Evolutionary conservation across 805 yeast species (phyloP).

Genomic region (Candida fluviatilis): DNA sequence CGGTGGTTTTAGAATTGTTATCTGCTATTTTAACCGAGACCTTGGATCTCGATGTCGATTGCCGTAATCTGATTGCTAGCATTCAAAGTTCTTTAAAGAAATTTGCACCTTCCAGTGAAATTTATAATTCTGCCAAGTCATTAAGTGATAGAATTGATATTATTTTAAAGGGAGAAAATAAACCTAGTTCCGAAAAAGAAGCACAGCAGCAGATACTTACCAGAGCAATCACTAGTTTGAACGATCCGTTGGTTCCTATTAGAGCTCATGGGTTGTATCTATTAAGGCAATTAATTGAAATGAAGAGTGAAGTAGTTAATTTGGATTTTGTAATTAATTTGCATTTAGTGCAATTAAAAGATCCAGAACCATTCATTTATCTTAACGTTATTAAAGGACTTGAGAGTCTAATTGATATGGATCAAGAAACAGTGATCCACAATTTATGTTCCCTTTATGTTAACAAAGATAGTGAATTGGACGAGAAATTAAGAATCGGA

Average conservation of each 20-base stretch:
- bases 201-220: constrained; percentile 41
- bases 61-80: constrained; percentile 21
- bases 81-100: constrained; percentile 21
- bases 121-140: constrained; percentile 17
- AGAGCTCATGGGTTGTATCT: constrained; percentile 79
- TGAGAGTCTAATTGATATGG: constrained; percentile 50
- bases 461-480: constrained; percentile 35
- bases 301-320: constrained; percentile 47
- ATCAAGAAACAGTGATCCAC: constrained; percentile 32
- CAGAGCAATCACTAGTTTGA: constrained; percentile 62
- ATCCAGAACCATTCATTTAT: constrained; percentile 83
- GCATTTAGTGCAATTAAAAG: constrained; percentile 62
- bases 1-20: constrained; percentile 30
- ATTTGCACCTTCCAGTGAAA: constrained; percentile 2
- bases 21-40: constrained; percentile 35
- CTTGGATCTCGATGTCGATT: constrained; percentile 23
- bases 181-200: constrained; percentile 18
- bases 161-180: constrained; percentile 23
- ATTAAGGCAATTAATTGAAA: constrained; percentile 51
- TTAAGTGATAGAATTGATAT: constrained; percentile 25
- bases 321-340: constrained; percentile 54
- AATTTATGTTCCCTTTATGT: constrained; percentile 37
- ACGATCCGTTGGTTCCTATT: constrained; percentile 78
- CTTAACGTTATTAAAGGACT: constrained; percentile 80
- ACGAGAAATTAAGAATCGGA: constrained; percentile 73